Evolutionary conservation across 495 filamentous ascomycete genomes (phyloP), one percentile per base, ranked within the genome.

Genomic region (Aspergillus cristatus): DNA sequence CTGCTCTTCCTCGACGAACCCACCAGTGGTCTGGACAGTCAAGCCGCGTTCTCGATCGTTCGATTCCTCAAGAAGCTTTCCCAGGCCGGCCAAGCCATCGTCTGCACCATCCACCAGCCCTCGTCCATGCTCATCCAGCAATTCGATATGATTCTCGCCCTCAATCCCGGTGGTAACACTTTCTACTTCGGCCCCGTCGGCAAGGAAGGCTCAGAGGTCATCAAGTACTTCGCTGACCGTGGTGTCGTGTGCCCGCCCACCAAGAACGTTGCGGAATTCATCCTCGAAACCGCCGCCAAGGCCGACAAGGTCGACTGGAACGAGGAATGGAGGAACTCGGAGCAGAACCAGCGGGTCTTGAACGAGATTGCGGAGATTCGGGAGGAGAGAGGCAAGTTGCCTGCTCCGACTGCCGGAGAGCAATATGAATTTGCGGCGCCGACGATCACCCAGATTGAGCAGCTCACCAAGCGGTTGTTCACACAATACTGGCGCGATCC

Each of bases 51-150:
- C 54, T 85, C 79, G 0, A 90, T 94, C 45, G 74, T 94, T 6
- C 71, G 79, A 10, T 93, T 94, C 66, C 60, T 95, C 35, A 80
- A 79, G 60, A 95, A 94, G 58, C 70, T 94, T 2, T 75, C 82
- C 15, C 70, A 76, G 14, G 80, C 81, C 13, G 83, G 85, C 5
- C 79, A 88, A 43, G 79, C 78, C 1, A 81, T 84, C 40, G 67
- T 86, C 26, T 89, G 84, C 61, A 93, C 86, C 0, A 90, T 93
- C 41, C 86, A 93, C 46, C 84, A 86, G 54, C 79, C 80, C 6
- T 79, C 74, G 0, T 78, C 76, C 7, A 69, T 82, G 45, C 65
- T 87, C 1, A 74, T 86, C 50, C 75, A 84, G 47, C 71, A 83
- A 51, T 87, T 87, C 59, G 83, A 87, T 55, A 78, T 79, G 67